These are phyloP conservation scores for Raddia guianensis DNA, from an alignment of 176 grass and related monocot genomes.

Conservation along the genomic window DNA sequence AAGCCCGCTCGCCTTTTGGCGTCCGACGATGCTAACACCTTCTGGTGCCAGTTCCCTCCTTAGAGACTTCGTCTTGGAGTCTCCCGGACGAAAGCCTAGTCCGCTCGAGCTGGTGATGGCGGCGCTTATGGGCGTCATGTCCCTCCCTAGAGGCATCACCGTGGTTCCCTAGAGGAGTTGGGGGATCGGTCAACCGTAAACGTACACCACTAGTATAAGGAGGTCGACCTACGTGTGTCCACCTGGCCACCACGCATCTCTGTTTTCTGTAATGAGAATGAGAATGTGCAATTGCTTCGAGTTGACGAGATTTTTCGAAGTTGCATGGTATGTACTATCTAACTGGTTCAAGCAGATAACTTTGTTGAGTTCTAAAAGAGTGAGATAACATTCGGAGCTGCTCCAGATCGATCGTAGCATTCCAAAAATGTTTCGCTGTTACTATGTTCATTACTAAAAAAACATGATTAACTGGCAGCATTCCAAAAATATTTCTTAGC, in stretches of 20 bases:
- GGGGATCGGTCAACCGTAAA: not conserved
- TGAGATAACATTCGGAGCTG: not conserved
- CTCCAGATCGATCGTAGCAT: not conserved
- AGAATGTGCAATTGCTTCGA: not conserved
- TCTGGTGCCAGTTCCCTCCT: too few species aligned
- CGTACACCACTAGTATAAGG: not conserved
- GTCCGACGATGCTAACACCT: too few species aligned
- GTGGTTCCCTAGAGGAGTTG: not conserved
- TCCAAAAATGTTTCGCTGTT: constrained; percentile 1
- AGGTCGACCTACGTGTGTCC: not conserved
- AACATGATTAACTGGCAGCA: constrained; percentile 39
- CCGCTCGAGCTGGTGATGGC: too few species aligned
- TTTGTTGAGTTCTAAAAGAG: not conserved
- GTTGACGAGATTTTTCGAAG: not conserved
- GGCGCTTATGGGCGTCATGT: too few species aligned
- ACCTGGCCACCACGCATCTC: not conserved
- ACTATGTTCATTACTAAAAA: constrained; percentile 27
- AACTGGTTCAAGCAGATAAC: not conserved
- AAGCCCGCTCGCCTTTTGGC: too few species aligned
- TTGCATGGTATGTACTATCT: not conserved
- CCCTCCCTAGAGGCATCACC: too few species aligned
- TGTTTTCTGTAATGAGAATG: not conserved
- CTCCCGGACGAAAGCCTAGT: too few species aligned
- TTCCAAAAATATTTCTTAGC: constrained; percentile 44
- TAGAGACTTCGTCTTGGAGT: too few species aligned